Conservation (phyloP, 208 protist species). For the Leishmania turanica region DNA sequence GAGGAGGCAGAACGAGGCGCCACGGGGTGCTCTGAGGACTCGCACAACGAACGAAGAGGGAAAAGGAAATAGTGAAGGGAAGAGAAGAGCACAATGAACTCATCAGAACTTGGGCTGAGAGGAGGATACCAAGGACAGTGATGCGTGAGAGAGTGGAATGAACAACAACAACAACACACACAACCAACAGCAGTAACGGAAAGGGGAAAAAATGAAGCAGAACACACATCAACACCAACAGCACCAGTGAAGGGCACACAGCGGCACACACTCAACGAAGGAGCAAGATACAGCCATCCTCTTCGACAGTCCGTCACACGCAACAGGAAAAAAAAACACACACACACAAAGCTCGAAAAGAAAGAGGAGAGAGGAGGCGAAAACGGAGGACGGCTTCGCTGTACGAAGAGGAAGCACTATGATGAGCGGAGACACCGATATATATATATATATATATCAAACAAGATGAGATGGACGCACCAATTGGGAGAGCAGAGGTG, state of each 20-base stretch:
- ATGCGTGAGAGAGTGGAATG: background rate
- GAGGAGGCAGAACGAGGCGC: background rate
- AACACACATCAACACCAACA: background rate
- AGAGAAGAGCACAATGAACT: conserved; percentile 2
- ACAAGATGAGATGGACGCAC: too few species aligned
- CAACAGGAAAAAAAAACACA: background rate
- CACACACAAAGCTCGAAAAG: background rate
- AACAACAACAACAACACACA: background rate
- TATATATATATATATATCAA: too few species aligned
- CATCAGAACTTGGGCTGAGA: background rate
- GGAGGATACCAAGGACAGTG: background rate
- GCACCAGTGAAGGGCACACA: background rate
- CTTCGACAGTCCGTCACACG: background rate
- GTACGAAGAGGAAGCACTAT: background rate
- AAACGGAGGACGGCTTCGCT: background rate
- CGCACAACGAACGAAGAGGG: conserved; percentile 2
- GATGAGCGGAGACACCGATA: background rate
- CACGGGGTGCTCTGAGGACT: background rate
- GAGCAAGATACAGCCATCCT: background rate
- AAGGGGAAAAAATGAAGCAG: background rate
- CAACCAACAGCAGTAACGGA: background rate
- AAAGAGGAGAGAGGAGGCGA: background rate
- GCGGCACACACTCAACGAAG: background rate
- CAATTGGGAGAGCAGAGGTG: background rate
- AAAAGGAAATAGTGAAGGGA: conserved; percentile 13